Conservation (phyloP, 176 grass and related monocot species). For the Thalia dealbata region DNA sequence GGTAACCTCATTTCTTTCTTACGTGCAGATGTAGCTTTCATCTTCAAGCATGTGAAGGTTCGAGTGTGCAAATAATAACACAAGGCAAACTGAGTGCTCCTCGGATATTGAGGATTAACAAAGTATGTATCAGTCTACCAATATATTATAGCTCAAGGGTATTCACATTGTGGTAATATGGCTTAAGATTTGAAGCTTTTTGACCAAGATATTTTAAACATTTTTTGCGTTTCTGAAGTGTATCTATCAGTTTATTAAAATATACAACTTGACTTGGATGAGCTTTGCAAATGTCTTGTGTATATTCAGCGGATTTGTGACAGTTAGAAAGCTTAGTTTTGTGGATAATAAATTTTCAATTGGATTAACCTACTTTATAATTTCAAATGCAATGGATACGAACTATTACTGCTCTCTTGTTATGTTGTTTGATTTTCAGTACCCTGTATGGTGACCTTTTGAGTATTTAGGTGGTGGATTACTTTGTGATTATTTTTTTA, state of each 20-base stretch:
- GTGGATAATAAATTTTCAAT: background rate
- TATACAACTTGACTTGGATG: background rate
- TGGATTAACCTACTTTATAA: background rate
- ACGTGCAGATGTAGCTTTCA: slow-evolving; percentile 77
- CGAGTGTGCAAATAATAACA: slow-evolving; percentile 58
- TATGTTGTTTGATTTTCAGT: background rate
- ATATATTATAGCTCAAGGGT: too few species aligned
- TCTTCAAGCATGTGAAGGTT: slow-evolving; percentile 86
- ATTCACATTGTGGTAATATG: background rate
- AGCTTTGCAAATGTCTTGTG: too few species aligned
- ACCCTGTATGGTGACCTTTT: background rate
- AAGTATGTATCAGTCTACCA: slow-evolving; percentile 43
- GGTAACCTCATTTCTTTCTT: slow-evolving; percentile 11
- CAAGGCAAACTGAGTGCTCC: slow-evolving; percentile 93
- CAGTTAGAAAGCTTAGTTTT: background rate
- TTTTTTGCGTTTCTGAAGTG: background rate
- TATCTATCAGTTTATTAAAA: background rate
- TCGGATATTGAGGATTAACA: slow-evolving; percentile 82
- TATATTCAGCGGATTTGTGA: background rate
- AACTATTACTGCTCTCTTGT: background rate
- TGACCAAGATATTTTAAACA: background rate
- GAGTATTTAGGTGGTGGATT: too few species aligned
- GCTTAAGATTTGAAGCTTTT: background rate
- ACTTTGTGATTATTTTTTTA: too few species aligned
- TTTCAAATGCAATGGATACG: background rate